Base-by-base conservation (phyloP, 2,329 filamentous ascomycete genomes). In the Colletotrichum falcatum region DNA sequence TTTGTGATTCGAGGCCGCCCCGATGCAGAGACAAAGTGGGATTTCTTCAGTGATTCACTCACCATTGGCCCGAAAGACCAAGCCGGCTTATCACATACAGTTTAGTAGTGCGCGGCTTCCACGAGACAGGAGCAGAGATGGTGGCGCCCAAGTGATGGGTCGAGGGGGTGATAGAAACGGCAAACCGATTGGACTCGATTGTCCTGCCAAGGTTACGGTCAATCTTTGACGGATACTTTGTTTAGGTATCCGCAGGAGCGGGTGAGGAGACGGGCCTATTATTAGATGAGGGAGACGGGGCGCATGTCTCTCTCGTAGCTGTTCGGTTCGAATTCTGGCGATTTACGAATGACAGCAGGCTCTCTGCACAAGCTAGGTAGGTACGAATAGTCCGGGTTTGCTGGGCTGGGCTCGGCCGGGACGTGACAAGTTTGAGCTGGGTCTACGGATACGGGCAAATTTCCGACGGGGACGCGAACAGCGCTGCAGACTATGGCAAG, bases 1-100 rank as follows among this genome's bases (percentile, higher is more conserved):
- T 73, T 73, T 65, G 70, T 58, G 66, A 72, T 51, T 70, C 64
- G 64, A 62, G 55, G 42, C 61, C 48, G 42, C 61, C 48, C 69
- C 51, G 35, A 61, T 65, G 66, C 60, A 49, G 26, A 30, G 20
- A 51, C 60, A 54, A 71, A 61, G 42, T 55, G 60, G 42, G 59
- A 70, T 58, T 70, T 67, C 58, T 59, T 62, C 42, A 61, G 35
- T 67, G 61, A 53, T 39, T 62, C 28, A 56, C 37, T 62, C 28
- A 56, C 49, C 67, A 61, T 62, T 71, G 68, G 53, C 53, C 55
- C 49, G 28, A 70, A 42, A 54, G 53, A 46, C 66, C 51, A 44
- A 66, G 35, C 44, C 51, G 59, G 16, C 54, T 63, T 48, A 54
- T 63, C 58, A 61, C 44, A 71, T 48, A 16, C 26, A 30, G 28